Evolutionary conservation across 1,139 yeast genomes (phyloP).

Genomic region (Wickerhamomyces sp.): DNA sequence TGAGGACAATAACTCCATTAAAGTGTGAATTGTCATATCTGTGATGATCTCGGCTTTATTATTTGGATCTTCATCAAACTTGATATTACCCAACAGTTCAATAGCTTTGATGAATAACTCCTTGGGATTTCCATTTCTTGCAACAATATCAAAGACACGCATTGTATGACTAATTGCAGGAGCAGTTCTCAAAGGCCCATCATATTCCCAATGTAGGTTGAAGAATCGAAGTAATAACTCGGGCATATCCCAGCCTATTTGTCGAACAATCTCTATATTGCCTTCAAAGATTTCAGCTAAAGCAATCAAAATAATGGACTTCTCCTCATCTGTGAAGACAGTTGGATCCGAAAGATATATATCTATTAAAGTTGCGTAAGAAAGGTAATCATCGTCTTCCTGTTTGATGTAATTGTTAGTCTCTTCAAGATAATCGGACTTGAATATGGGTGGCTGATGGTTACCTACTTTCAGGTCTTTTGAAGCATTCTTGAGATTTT

Average conservation of each 20-base stretch:
- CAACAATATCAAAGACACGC: slow-evolving; percentile 30
- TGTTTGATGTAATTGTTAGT: slow-evolving; percentile 3
- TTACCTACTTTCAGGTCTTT: slow-evolving; percentile 14
- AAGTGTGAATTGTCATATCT: slow-evolving; percentile 56
- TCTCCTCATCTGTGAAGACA: slow-evolving; percentile 44
- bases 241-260: slow-evolving; percentile 90
- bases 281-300: slow-evolving; percentile 39
- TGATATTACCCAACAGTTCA: slow-evolving; percentile 46
- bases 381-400: slow-evolving; percentile 54
- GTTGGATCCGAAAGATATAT: slow-evolving; percentile 48
- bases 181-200: slow-evolving; percentile 3
- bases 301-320: slow-evolving; percentile 35
- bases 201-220: slow-evolving; percentile 25
- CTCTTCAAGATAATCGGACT: no score
- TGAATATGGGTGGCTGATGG: no score
- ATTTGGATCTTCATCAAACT: slow-evolving; percentile 15
- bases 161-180: slow-evolving; percentile 16
- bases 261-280: slow-evolving; percentile 48
- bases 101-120: slow-evolving; percentile 68
- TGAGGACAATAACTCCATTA: slow-evolving; percentile 55
- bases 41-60: slow-evolving; percentile 25
- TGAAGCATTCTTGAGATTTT: slow-evolving; percentile 11
- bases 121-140: slow-evolving; percentile 69
- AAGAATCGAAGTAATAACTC: slow-evolving; percentile 47
- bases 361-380: slow-evolving; percentile 71